Evolutionary conservation across 441 rosid species (phyloP).

Genomic region (Pelargonium myrrhifolium): DNA sequence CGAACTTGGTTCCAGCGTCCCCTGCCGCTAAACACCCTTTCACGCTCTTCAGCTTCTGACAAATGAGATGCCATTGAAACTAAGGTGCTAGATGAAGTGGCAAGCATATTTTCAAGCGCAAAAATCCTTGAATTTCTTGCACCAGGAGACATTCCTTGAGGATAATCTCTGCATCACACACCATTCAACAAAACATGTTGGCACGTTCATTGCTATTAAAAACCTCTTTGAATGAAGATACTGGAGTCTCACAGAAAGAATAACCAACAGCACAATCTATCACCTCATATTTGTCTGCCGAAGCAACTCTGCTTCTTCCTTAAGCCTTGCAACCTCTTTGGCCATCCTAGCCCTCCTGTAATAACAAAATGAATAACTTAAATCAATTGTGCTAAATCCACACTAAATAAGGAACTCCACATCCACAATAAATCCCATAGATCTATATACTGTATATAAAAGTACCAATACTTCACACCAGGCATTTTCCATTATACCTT

Average conservation of each 20-base stretch:
- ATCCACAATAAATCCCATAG: neutral
- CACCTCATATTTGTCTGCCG: conserved; percentile 59
- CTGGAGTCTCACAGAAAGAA: neutral
- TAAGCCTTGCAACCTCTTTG: conserved; percentile 68
- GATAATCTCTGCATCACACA: conserved; percentile 41
- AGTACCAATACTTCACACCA: neutral
- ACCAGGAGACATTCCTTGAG: conserved; percentile 81
- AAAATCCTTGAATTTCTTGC: conserved; percentile 90
- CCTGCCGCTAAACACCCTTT: conserved; percentile 72
- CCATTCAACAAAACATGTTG: conserved; percentile 12
- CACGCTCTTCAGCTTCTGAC: conserved; percentile 97
- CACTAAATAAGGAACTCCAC: neutral
- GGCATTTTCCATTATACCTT: neutral
- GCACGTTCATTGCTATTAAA: conserved; percentile 3
- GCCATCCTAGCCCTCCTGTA: conserved; percentile 89
- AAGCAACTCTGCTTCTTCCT: conserved; percentile 62
- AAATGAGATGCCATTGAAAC: conserved; percentile 97
- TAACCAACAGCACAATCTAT: conserved; percentile 14
- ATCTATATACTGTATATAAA: neutral
- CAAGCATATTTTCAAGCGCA: conserved; percentile 95
- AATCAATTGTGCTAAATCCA: conserved; percentile 12
- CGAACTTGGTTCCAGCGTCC: conserved; percentile 98
- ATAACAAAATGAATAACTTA: conserved; percentile 16
- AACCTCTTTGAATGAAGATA: neutral
- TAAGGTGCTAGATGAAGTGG: conserved; percentile 71